Evolutionary conservation across 331 rosid species (phyloP).

Genomic region (Rosa hybrid): DNA sequence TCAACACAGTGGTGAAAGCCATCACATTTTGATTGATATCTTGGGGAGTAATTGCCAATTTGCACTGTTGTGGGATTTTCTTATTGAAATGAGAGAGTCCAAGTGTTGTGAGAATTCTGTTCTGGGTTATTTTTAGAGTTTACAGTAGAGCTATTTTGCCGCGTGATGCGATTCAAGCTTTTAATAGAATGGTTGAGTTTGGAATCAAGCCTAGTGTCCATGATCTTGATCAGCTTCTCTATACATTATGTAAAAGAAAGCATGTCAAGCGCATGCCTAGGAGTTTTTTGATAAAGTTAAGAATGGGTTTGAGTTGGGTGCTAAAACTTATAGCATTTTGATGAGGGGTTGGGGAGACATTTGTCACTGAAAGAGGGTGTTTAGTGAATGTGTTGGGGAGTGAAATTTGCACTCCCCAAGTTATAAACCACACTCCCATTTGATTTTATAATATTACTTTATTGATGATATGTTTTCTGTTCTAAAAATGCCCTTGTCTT

Average conservation of each 20-base stretch:
- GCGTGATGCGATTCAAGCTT: slow-evolving; percentile 74
- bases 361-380: slow-evolving; percentile 60
- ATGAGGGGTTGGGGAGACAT: slow-evolving; percentile 77
- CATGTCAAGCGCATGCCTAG: slow-evolving; percentile 63
- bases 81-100: slow-evolving; percentile 62
- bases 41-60: slow-evolving; percentile 72
- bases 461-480: too few species aligned
- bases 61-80: slow-evolving; percentile 88
- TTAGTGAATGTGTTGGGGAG: slow-evolving; percentile 41
- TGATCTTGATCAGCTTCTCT: slow-evolving; percentile 75
- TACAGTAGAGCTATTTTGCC: slow-evolving; percentile 77
- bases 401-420: too few species aligned
- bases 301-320: slow-evolving; percentile 45
- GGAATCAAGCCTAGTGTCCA: slow-evolving; percentile 53
- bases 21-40: slow-evolving; percentile 68
- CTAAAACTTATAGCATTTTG: slow-evolving; percentile 71
- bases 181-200: slow-evolving; percentile 74
- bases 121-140: slow-evolving; percentile 73
- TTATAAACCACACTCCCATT: too few species aligned
- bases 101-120: slow-evolving; percentile 41
- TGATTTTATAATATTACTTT: too few species aligned
- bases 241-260: slow-evolving; percentile 62
- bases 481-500: too few species aligned
- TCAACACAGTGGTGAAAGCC: slow-evolving; percentile 59
- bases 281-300: slow-evolving; percentile 65